These are phyloP conservation scores for Dittrichia graveolens DNA, from an alignment of 129 eudicot genomes.

Conservation along the genomic window DNA sequence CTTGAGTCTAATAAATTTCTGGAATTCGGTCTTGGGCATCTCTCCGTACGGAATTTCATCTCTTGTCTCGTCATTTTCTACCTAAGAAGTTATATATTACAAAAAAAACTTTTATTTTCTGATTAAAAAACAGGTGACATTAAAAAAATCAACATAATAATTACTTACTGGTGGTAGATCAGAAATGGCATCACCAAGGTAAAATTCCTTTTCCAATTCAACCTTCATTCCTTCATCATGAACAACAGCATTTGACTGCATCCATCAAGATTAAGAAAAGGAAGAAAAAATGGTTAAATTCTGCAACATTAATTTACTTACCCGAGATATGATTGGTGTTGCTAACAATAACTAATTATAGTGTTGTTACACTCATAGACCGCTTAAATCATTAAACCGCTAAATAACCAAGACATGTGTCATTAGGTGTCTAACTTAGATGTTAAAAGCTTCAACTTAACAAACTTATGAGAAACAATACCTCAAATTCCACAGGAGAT, in stretches of 20 bases:
- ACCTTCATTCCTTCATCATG: too few species aligned
- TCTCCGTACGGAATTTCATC: slow-evolving; percentile 58
- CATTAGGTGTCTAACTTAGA: too few species aligned
- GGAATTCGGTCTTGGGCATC: slow-evolving; percentile 58
- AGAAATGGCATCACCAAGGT: slow-evolving; percentile 60
- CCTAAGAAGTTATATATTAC: slow-evolving; percentile 35
- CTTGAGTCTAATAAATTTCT: slow-evolving; percentile 52
- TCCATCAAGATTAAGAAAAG: too few species aligned
- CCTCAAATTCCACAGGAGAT: slow-evolving; percentile 65
- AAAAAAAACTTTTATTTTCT: neutral
- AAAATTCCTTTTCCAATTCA: slow-evolving; percentile 42
- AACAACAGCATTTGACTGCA: too few species aligned
- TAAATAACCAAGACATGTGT: too few species aligned
- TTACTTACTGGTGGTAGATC: slow-evolving; percentile 66
- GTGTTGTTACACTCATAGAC: too few species aligned
- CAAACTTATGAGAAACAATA: neutral
- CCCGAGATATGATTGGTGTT: too few species aligned
- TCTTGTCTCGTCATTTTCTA: slow-evolving; percentile 52
- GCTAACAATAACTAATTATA: too few species aligned
- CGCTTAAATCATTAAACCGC: too few species aligned
- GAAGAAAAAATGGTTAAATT: too few species aligned
- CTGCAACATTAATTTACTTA: too few species aligned
- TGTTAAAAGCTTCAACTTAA: neutral
- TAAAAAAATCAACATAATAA: neutral
- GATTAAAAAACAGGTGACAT: too few species aligned